Percentiles rank a stretch among this genome's conserved stretches.
Conservation (phyloP, 2,329 filamentous ascomycete species). For the Alternaria viburni region DNA sequence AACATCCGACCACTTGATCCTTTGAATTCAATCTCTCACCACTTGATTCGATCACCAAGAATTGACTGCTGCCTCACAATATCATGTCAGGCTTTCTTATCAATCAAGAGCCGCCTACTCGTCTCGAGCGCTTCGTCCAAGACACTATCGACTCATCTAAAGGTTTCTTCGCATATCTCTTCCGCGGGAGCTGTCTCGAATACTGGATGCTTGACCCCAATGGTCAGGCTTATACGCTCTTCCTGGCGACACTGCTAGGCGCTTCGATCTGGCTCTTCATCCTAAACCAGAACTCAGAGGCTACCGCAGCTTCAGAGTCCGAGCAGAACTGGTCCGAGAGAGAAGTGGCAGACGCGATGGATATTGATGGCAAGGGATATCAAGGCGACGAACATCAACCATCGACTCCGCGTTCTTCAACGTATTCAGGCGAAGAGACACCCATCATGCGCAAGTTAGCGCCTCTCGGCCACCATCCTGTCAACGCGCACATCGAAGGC, state of each 20-base stretch:
- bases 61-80: background rate
- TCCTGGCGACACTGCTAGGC: background rate
- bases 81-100: background rate
- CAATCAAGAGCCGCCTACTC: background rate
- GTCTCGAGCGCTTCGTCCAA: background rate
- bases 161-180: background rate
- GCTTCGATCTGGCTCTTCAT: background rate
- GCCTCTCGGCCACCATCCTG: background rate
- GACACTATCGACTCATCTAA: background rate
- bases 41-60: background rate
- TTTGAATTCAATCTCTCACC: background rate
- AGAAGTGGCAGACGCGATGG: background rate
- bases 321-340: background rate
- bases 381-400: too few species aligned
- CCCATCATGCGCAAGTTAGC: constrained; percentile 1
- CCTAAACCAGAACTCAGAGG: background rate
- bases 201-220: background rate
- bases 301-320: too few species aligned
- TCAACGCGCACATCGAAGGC: background rate
- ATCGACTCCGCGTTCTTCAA: background rate
- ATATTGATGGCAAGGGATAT: background rate
- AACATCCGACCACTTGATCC: background rate
- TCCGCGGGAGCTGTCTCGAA: background rate
- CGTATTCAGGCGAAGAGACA: background rate
- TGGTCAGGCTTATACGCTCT: background rate